A percentile compares a stretch with the other conserved stretches of the same genome.
Conservation (phyloP, 305 asterid species). For the Fraxinus xanthoxyloides region DNA sequence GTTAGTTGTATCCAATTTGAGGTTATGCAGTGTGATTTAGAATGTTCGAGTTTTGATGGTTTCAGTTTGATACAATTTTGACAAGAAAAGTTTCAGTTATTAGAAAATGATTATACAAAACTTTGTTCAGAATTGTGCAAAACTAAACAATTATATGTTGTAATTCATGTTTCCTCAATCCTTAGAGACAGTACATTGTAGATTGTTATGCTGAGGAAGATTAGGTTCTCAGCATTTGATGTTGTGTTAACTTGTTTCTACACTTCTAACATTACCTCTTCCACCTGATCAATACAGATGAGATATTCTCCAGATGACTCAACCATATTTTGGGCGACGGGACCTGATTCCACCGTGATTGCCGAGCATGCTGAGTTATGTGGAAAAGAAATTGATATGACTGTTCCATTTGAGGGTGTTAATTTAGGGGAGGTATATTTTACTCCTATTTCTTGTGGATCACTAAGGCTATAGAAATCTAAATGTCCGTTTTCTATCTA, state of each 20-base stretch:
- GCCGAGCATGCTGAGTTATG: constrained; percentile 68
- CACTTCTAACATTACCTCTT: neutral
- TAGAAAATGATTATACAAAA: neutral
- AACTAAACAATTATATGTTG: neutral
- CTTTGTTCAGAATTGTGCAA: neutral
- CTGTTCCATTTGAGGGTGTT: constrained; percentile 86
- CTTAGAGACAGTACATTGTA: neutral
- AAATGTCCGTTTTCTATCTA: neutral
- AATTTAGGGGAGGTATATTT: constrained; percentile 81
- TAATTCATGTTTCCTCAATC: neutral
- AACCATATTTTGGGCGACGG: constrained; percentile 91
- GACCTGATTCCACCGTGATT: constrained; percentile 53
- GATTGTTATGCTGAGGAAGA: neutral
- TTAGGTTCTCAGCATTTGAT: neutral
- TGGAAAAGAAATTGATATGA: constrained; percentile 83
- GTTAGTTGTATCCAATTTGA: constrained; percentile 13
- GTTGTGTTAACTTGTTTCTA: neutral
- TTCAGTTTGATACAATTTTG: neutral
- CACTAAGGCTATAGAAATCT: neutral
- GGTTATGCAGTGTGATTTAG: neutral
- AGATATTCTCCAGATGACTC: constrained; percentile 84
- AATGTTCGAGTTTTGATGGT: neutral
- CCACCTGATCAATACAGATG: constrained; percentile 45
- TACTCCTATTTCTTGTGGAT: neutral
- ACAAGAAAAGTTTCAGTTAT: neutral